phyloP scores from a whole-genome alignment of 2,329 filamentous ascomycete species.

The Aspergillus ochraceus region DNA sequence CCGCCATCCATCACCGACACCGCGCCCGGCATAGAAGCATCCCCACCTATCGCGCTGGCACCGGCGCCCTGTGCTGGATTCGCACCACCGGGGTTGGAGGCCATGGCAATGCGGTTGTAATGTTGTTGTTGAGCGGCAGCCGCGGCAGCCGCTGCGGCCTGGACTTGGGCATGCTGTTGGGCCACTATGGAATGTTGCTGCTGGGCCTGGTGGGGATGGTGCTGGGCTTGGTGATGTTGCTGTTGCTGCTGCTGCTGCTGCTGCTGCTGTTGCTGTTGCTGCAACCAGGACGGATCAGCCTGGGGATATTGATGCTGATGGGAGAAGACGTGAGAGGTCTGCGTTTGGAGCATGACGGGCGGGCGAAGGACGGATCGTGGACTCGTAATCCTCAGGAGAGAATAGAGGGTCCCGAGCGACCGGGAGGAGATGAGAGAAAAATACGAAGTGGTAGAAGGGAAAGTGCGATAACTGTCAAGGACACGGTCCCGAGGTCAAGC shows the following conservation, averaged over 20 bases:
- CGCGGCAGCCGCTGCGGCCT: slow-evolving; percentile 44
- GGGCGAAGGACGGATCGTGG: slow-evolving; percentile 25
- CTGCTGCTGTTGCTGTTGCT: slow-evolving; percentile 41
- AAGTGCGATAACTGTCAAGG: slow-evolving; percentile 24
- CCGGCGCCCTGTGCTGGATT: slow-evolving; percentile 37
- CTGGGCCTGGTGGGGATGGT: slow-evolving; percentile 40
- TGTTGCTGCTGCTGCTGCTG: slow-evolving; percentile 43
- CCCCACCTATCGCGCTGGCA: slow-evolving; percentile 51
- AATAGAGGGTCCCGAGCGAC: slow-evolving; percentile 21
- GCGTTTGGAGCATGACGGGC: slow-evolving; percentile 48
- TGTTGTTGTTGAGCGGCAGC: slow-evolving; percentile 52
- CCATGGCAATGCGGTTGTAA: slow-evolving; percentile 72
- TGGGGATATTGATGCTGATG: slow-evolving; percentile 57
- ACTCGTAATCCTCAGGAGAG: slow-evolving; percentile 23
- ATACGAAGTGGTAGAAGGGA: background rate
- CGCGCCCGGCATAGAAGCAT: slow-evolving; percentile 30
- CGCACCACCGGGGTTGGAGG: slow-evolving; percentile 55
- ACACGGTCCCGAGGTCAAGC: slow-evolving; percentile 18
- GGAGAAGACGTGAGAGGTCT: slow-evolving; percentile 62
- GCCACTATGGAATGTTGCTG: slow-evolving; percentile 48
- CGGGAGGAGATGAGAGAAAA: slow-evolving; percentile 11
- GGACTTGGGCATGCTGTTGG: slow-evolving; percentile 56
- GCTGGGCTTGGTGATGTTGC: slow-evolving; percentile 35
- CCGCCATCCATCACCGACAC: slow-evolving; percentile 58
- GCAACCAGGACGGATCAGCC: slow-evolving; percentile 46